Conservation (phyloP, 1,139 yeast species). For the Debaryomycetaceae sp. region DNA sequence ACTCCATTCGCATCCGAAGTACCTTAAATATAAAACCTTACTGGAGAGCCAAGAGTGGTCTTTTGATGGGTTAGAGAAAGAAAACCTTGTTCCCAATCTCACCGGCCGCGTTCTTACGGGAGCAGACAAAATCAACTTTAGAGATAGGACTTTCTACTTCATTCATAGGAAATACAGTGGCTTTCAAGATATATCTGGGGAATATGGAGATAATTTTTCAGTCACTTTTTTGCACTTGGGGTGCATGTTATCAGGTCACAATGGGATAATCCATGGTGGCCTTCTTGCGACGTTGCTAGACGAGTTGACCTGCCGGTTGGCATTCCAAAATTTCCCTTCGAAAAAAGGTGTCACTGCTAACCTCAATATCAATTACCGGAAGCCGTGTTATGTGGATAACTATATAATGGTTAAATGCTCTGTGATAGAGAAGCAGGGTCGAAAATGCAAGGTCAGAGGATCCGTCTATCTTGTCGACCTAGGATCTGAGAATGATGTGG, state of each 20-base stretch:
- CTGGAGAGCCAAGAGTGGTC: background rate
- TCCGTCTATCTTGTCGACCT: slow-evolving; percentile 24
- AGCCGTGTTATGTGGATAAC: slow-evolving; percentile 35
- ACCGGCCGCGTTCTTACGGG: slow-evolving; percentile 39
- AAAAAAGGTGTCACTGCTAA: slow-evolving; percentile 46
- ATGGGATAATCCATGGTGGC: slow-evolving; percentile 55
- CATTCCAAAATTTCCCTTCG: slow-evolving; percentile 44
- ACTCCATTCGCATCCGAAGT: slow-evolving; percentile 1
- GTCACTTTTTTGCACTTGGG: slow-evolving; percentile 47
- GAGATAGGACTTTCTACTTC: slow-evolving; percentile 36
- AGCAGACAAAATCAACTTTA: slow-evolving; percentile 29
- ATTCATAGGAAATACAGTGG: slow-evolving; percentile 29
- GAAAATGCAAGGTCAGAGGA: slow-evolving; percentile 46
- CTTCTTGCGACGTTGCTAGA: slow-evolving; percentile 51
- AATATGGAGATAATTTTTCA: slow-evolving; percentile 17
- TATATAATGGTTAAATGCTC: slow-evolving; percentile 35
- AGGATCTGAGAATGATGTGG: slow-evolving; percentile 16
- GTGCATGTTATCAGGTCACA: slow-evolving; percentile 44
- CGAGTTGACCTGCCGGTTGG: slow-evolving; percentile 51
- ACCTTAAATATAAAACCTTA: background rate
- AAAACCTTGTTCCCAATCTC: slow-evolving; percentile 26
- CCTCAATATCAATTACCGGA: slow-evolving; percentile 39
- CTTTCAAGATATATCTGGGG: slow-evolving; percentile 12
- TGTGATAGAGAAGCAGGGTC: slow-evolving; percentile 30
- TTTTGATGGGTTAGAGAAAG: slow-evolving; percentile 14